Evolutionary conservation across 164 flowering plant genomes (phyloP).

Genomic region (Umbellularia californica): DNA sequence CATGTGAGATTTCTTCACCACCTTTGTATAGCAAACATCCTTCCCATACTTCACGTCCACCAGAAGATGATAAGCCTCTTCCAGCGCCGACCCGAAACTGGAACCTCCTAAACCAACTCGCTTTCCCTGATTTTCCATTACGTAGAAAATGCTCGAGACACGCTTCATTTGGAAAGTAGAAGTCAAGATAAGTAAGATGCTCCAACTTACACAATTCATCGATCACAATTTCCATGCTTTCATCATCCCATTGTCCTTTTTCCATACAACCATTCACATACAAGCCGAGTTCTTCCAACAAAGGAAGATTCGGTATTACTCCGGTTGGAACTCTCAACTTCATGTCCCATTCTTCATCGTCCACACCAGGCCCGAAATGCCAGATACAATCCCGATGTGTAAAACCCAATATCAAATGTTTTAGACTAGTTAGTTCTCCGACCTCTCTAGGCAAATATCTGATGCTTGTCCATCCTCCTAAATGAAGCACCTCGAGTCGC

Average conservation of each 20-base stretch:
- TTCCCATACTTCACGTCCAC: not conserved
- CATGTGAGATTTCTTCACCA: not conserved
- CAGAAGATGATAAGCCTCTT: not conserved
- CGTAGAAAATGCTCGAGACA: not conserved
- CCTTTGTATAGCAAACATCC: constrained; percentile 2
- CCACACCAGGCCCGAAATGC: not conserved
- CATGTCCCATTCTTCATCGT: not conserved
- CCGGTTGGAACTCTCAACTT: not conserved
- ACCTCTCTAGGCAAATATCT: not conserved
- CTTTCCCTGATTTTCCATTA: not conserved
- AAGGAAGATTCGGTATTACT: not conserved
- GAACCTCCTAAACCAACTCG: not conserved
- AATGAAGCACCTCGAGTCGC: constrained; percentile 1
- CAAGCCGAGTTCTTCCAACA: constrained; percentile 4
- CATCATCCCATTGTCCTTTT: constrained; percentile 8
- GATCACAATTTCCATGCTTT: not conserved
- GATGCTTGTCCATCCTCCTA: not conserved
- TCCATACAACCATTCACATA: constrained; percentile 7
- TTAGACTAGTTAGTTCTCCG: not conserved
- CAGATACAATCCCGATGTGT: not conserved
- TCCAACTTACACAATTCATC: constrained; percentile 4
- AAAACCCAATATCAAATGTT: constrained; percentile 2
- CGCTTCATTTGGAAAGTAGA: constrained; percentile 12
- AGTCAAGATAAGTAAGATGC: constrained; percentile 1
- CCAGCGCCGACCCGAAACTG: constrained; percentile 4